Conservation (phyloP, 805 yeast genomes). For the Saccharomycopsis capsularis region DNA sequence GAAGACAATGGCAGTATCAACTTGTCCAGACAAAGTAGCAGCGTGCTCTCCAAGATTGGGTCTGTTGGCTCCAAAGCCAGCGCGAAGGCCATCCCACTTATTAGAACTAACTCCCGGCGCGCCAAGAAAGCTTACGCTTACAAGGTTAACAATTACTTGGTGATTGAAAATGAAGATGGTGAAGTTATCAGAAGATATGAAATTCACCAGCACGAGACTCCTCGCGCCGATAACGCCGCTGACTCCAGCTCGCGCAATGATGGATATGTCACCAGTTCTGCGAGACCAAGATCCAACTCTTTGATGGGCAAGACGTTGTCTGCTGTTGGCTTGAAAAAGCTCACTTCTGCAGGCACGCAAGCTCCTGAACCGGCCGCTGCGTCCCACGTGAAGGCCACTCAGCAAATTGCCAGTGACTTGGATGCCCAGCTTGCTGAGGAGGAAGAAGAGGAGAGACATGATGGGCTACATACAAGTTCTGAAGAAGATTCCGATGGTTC, state of each 20-base stretch:
- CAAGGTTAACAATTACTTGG: slow-evolving; percentile 66
- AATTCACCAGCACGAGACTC: slow-evolving; percentile 48
- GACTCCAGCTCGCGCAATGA: not conserved
- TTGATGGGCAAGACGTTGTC: slow-evolving; percentile 18
- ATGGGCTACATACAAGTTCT: too few species aligned
- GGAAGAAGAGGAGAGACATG: not conserved
- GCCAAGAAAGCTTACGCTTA: slow-evolving; percentile 51
- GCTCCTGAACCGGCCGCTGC: not conserved
- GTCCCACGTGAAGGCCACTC: not conserved
- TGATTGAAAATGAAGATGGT: slow-evolving; percentile 88
- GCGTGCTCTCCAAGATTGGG: not conserved
- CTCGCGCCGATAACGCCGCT: not conserved
- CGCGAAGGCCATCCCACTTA: not conserved
- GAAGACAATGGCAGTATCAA: slow-evolving; percentile 14
- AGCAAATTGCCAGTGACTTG: not conserved
- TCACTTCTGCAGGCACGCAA: not conserved
- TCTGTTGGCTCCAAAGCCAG: not conserved
- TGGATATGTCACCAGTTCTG: too few species aligned
- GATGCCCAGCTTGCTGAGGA: not conserved
- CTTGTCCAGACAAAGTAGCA: not conserved
- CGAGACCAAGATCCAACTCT: slow-evolving; percentile 8
- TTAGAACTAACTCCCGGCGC: not conserved
- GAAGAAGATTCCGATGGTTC: slow-evolving; percentile 10
- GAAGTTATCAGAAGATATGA: slow-evolving; percentile 80
- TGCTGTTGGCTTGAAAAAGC: slow-evolving; percentile 19